A percentile compares a stretch with the other conserved stretches of the same genome.
These are phyloP conservation scores for Suillus decipiens DNA, from an alignment of 768 basidiomycete species.

Conservation along the genomic window DNA sequence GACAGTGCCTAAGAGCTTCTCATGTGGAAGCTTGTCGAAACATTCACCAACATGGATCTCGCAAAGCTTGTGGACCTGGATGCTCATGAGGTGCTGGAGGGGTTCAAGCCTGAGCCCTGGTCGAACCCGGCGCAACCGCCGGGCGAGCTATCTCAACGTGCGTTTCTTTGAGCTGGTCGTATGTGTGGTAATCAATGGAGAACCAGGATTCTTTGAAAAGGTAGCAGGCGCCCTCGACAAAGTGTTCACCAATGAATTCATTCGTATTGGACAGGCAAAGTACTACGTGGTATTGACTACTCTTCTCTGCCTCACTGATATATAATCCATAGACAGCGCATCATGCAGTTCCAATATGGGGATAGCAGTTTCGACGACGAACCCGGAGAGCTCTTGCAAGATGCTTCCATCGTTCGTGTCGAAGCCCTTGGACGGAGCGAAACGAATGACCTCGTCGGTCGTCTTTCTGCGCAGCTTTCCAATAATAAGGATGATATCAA, in stretches of 20 bases:
- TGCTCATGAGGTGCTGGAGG: constrained; percentile 50
- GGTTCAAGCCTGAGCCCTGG: constrained; percentile 45
- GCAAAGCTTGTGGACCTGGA: constrained; percentile 58
- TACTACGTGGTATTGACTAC: constrained; percentile 18
- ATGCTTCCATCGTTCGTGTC: constrained; percentile 53
- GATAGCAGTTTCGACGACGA: constrained; percentile 39
- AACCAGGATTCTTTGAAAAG: constrained; percentile 50
- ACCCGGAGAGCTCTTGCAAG: constrained; percentile 30
- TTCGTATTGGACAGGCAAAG: constrained; percentile 37
- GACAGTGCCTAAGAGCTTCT: constrained; percentile 27
- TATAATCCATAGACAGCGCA: constrained; percentile 31
- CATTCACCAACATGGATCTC: constrained; percentile 71
- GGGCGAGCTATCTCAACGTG: constrained; percentile 46
- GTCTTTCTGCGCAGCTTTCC: constrained; percentile 39
- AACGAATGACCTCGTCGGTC: constrained; percentile 59
- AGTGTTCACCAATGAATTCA: constrained; percentile 40
- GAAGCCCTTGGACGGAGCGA: constrained; percentile 42
- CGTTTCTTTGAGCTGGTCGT: constrained; percentile 13
- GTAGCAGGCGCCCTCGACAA: constrained; percentile 48
- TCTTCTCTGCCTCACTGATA: constrained; percentile 5
- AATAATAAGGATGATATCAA: constrained; percentile 23
- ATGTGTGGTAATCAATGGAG: neutral
- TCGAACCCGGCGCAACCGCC: constrained; percentile 37
- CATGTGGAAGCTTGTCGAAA: constrained; percentile 61
- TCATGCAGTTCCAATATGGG: constrained; percentile 62